Percentiles rank a stretch among this genome's conserved stretches.
Conservation (phyloP, 1,284 basidiomycete genomes). For the Leccinum olivaceoglutinosum region DNA sequence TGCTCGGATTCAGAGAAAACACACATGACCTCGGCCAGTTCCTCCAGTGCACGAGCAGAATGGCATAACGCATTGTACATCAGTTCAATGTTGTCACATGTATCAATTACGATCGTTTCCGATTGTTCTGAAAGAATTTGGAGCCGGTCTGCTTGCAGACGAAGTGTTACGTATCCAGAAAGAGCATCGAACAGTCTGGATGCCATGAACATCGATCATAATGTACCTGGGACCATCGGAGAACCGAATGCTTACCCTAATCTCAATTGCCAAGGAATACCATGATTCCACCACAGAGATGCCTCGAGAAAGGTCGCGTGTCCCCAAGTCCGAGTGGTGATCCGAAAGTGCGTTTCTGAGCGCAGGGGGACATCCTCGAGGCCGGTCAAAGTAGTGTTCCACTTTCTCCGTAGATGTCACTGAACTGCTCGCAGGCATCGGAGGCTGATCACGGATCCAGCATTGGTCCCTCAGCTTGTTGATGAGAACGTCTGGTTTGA, state of each 20-base stretch:
- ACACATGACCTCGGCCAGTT: slow-evolving; percentile 34
- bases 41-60: slow-evolving; percentile 33
- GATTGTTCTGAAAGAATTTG: slow-evolving; percentile 18
- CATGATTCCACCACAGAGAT: slow-evolving; percentile 78
- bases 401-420: slow-evolving; percentile 32
- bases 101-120: slow-evolving; percentile 20
- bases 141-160: slow-evolving; percentile 17
- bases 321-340: slow-evolving; percentile 81
- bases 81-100: slow-evolving; percentile 19
- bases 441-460: slow-evolving; percentile 65
- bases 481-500: slow-evolving; percentile 66
- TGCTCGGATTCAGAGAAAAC: slow-evolving; percentile 32
- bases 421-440: slow-evolving; percentile 26
- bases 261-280: slow-evolving; percentile 59
- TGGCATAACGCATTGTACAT: slow-evolving; percentile 25
- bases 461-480: slow-evolving; percentile 56
- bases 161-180: slow-evolving; percentile 12
- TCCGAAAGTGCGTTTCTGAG: slow-evolving; percentile 61
- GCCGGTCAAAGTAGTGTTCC: slow-evolving; percentile 71
- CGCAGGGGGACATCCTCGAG: slow-evolving; percentile 64
- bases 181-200: slow-evolving; percentile 36
- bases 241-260: slow-evolving; percentile 33
- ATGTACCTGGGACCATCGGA: neutral
- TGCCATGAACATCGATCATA: slow-evolving; percentile 1
- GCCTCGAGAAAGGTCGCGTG: slow-evolving; percentile 81